Evolutionary conservation across 2,329 filamentous ascomycete genomes (phyloP).

Genomic region (Colletotrichum neosansevieriae): DNA sequence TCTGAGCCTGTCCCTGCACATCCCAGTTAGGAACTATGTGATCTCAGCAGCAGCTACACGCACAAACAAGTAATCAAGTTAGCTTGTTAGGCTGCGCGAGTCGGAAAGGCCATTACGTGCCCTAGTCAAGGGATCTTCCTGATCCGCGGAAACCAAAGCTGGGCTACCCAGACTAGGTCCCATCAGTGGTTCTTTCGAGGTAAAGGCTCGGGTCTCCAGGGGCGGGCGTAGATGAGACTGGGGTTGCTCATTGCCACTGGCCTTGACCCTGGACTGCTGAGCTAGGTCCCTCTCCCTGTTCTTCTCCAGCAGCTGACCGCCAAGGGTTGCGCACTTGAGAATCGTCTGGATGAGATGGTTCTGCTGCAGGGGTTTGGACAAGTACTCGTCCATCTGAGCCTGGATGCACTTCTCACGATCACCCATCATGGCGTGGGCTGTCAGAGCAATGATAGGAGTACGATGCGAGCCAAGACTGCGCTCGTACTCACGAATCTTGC

Average conservation of each 20-base stretch:
- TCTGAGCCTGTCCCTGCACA: constrained; percentile 42
- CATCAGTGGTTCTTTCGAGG: constrained; percentile 72
- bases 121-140: constrained; percentile 68
- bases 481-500: constrained; percentile 96
- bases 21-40: constrained; percentile 42
- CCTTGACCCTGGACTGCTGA: constrained; percentile 63
- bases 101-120: constrained; percentile 59
- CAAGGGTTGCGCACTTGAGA: constrained; percentile 93
- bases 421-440: constrained; percentile 98
- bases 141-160: constrained; percentile 68
- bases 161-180: constrained; percentile 71
- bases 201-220: constrained; percentile 72
- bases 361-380: constrained; percentile 96
- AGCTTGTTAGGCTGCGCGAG: constrained; percentile 54
- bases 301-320: constrained; percentile 84
- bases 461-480: constrained; percentile 81
- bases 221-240: constrained; percentile 55
- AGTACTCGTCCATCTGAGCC: constrained; percentile 98
- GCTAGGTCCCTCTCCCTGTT: constrained; percentile 72
- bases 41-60: constrained; percentile 40
- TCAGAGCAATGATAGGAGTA: constrained; percentile 96
- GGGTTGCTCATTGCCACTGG: constrained; percentile 53
- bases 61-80: constrained; percentile 46
- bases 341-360: constrained; percentile 99
- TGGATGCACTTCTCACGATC: constrained; percentile 98